Percentiles rank a stretch among this genome's conserved stretches.
Evolutionary conservation across 495 filamentous ascomycete genomes (phyloP).

Genomic region (Parmelia sp.): DNA sequence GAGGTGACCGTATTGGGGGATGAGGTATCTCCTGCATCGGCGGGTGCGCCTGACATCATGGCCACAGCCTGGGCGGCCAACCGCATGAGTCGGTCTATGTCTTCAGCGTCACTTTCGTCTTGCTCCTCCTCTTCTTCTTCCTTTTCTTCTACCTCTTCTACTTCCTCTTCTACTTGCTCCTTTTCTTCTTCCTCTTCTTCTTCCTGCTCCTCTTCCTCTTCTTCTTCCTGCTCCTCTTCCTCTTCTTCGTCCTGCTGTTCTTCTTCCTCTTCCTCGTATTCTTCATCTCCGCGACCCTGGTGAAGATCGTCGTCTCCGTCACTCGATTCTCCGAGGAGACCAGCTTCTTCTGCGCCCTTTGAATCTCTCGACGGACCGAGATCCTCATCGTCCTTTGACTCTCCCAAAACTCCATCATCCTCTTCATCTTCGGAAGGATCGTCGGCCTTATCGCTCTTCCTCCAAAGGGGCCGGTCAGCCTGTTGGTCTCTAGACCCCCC

Average conservation of each 20-base stretch:
- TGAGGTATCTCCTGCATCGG: neutral
- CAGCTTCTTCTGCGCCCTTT: neutral
- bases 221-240: no score
- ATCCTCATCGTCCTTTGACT: neutral
- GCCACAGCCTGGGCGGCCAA: neutral
- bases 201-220: no score
- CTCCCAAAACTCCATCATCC: neutral
- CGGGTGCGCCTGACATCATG: neutral
- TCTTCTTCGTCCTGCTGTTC: no score
- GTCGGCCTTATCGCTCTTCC: neutral
- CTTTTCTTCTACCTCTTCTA: neutral
- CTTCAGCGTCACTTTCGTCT: no score
- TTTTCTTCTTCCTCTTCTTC: neutral
- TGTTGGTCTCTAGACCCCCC: neutral
- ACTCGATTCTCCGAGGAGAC: neutral
- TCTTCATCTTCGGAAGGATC: no score
- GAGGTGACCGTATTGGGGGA: neutral
- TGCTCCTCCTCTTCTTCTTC: neutral
- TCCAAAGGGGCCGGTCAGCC: neutral
- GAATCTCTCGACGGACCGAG: neutral
- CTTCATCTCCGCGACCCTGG: no score
- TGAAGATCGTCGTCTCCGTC: neutral
- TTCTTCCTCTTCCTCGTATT: no score
- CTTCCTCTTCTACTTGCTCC: neutral
- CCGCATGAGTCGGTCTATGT: neutral